A percentile compares a stretch with the other conserved stretches of the same genome.
These are phyloP conservation scores for Diplodia scrobiculata DNA, from an alignment of 2,329 filamentous ascomycete genomes.

Conservation along the genomic window DNA sequence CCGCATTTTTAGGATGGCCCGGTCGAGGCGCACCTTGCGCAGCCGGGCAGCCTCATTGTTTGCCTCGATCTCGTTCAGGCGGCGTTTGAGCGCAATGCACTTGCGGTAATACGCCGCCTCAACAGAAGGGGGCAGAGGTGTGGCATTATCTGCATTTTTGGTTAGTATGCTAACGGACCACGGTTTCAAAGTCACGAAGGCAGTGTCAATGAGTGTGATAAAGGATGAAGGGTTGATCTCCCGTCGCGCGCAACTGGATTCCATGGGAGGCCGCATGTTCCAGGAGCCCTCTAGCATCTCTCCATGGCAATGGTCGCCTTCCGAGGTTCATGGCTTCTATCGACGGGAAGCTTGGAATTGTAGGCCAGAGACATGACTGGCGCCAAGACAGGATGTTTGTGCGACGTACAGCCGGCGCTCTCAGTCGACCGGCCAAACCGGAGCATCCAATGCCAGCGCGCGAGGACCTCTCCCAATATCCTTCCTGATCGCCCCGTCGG, in stretches of 20 bases:
- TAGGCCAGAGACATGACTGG: background rate
- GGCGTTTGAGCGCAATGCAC: slow-evolving; percentile 90
- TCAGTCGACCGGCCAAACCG: background rate
- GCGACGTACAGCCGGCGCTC: background rate
- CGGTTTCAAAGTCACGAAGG: background rate
- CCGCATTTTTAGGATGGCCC: slow-evolving; percentile 87
- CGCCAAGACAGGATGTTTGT: background rate
- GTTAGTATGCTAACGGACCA: background rate
- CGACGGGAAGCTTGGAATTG: too few relatives aligned
- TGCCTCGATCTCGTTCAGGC: slow-evolving; percentile 87
- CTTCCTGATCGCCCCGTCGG: background rate
- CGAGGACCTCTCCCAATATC: background rate
- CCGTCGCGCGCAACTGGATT: background rate
- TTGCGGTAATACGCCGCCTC: slow-evolving; percentile 95
- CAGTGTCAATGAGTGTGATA: background rate
- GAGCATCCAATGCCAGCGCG: background rate
- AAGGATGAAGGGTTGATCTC: background rate
- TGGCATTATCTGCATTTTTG: slow-evolving; percentile 4
- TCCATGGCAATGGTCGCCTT: background rate
- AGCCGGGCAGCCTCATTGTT: slow-evolving; percentile 82
- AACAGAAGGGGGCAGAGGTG: slow-evolving; percentile 76
- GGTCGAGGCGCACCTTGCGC: slow-evolving; percentile 75
- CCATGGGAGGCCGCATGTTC: background rate
- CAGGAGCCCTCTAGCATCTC: background rate
- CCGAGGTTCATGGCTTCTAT: background rate